These are phyloP conservation scores for Ceratocystis harringtonii DNA, from an alignment of 2,329 filamentous ascomycete genomes.

Conservation along the genomic window DNA sequence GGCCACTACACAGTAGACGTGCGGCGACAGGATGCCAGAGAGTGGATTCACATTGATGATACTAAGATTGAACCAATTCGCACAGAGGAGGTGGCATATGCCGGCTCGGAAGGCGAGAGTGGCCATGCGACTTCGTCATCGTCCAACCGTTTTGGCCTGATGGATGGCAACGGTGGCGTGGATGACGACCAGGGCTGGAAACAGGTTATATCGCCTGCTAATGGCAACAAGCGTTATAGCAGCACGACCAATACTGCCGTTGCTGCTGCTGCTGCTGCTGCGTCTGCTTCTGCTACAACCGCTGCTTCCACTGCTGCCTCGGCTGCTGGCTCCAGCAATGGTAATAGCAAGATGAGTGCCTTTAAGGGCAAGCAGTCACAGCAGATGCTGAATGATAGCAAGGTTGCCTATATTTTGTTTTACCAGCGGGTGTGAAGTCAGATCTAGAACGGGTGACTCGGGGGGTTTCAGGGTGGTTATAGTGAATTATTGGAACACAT, in stretches of 20 bases:
- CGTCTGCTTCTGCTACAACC: not conserved
- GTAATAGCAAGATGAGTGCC: conserved; percentile 29
- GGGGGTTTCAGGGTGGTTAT: not conserved
- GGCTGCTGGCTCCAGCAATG: not conserved
- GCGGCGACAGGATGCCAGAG: conserved; percentile 78
- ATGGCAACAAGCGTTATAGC: conserved; percentile 57
- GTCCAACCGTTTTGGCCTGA: conserved; percentile 60
- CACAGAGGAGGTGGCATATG: conserved; percentile 78
- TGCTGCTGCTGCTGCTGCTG: conserved; percentile 25
- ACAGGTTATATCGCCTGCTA: conserved; percentile 49
- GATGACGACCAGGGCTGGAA: conserved; percentile 66
- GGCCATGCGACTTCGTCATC: conserved; percentile 16
- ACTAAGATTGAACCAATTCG: conserved; percentile 75
- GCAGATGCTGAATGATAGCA: conserved; percentile 71
- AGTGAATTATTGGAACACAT: not conserved
- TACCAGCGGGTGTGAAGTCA: conserved; percentile 56
- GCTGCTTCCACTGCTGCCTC: not conserved
- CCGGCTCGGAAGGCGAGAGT: conserved; percentile 48
- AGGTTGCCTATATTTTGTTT: conserved; percentile 92
- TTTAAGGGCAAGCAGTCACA: conserved; percentile 43
- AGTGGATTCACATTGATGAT: conserved; percentile 94
- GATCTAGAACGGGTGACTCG: not conserved
- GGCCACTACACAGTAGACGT: conserved; percentile 98
- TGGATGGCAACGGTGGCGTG: conserved; percentile 46
- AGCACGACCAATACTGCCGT: conserved; percentile 49